phyloP scores from a whole-genome alignment of 1,284 basidiomycete genomes.

The Cutaneotrichosporon spelunceum region DNA sequence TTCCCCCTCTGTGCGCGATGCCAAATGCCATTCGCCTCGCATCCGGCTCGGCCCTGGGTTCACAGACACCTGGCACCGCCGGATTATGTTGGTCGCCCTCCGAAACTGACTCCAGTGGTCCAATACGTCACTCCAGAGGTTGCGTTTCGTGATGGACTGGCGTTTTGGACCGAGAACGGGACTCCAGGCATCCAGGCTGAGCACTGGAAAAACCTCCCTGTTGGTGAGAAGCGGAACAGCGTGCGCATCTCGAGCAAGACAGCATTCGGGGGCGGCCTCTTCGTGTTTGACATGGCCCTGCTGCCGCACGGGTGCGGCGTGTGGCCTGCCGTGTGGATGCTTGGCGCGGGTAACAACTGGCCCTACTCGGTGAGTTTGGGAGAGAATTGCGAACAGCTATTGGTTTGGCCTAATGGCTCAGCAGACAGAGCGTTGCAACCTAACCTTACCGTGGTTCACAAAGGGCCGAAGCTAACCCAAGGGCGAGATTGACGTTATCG shows the following conservation, averaged over 20 bases:
- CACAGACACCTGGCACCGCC: no score
- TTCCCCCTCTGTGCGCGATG: background rate
- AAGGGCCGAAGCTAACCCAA: conserved; percentile 21
- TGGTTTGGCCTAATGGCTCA: conserved; percentile 12
- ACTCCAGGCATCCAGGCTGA: conserved; percentile 44
- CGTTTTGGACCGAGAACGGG: conserved; percentile 36
- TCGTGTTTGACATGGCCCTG: conserved; percentile 69
- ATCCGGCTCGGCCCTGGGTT: no score
- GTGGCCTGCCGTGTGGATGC: conserved; percentile 66
- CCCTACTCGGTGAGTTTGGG: conserved; percentile 24
- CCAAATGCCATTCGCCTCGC: background rate
- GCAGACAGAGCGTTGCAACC: background rate
- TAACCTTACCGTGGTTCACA: no score
- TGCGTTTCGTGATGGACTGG: conserved; percentile 33
- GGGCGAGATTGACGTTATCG: conserved; percentile 51
- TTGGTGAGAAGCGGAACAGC: conserved; percentile 33
- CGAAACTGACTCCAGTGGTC: conserved; percentile 3
- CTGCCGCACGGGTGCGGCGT: conserved; percentile 76
- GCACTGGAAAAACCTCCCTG: conserved; percentile 31
- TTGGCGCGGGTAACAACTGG: conserved; percentile 27
- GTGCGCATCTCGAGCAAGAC: conserved; percentile 69
- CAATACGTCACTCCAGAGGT: conserved; percentile 30
- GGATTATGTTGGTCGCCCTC: no score
- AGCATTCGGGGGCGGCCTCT: conserved; percentile 65
- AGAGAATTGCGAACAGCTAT: conserved; percentile 36